Base-by-base conservation (phyloP, 2,329 filamentous ascomycete genomes). In the Alternaria sp. region DNA sequence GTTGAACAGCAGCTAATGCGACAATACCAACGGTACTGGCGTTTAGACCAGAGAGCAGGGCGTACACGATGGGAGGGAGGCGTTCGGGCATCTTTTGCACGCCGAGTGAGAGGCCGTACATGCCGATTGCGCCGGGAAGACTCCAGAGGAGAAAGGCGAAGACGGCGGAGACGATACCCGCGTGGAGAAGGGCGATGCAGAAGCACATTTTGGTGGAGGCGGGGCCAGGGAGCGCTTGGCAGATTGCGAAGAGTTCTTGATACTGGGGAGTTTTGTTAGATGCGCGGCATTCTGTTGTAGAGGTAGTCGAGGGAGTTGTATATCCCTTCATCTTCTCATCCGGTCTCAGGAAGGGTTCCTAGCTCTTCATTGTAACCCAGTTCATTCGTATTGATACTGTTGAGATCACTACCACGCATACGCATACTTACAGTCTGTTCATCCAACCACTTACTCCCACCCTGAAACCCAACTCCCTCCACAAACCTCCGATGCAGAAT, bases 191-290 rank as follows among this genome's bases (percentile, higher is more conserved):
- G 40, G 88, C 87, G 44, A 93, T 87, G 62, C 87, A 90, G 63
- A 91, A 92, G 0, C 87, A 74, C 87, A 93, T 90, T 73, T 93
- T 93, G 2, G 90, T 92, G 65, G 87, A 90, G 0, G 70, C 90
- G 0, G 90, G 91, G 0, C 90, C 90, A 0, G 88, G 88, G 3
- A 92, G 82, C 1, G 88, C 88, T 78, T 93, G 90, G 17, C 85
- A 87, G 49, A 93, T 80, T 25, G 88, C 89, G 76, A 93, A 93
- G 0, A 93, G 83, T 71, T 93, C 90, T 75, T 91, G 88, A 77
- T 90, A 92, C 88, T 90, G 51, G 2, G 40, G 10, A 25, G 21
- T 9, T 4, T 6, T 44, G n/a, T 51, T 36, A 51, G 54, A 6
- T 19, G 5, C 23, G 26, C 3, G 6, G 6, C 2, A 13, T n/a